phyloP scores from a whole-genome alignment of 2,329 filamentous ascomycete genomes.

The Chaetomium strumarium region DNA sequence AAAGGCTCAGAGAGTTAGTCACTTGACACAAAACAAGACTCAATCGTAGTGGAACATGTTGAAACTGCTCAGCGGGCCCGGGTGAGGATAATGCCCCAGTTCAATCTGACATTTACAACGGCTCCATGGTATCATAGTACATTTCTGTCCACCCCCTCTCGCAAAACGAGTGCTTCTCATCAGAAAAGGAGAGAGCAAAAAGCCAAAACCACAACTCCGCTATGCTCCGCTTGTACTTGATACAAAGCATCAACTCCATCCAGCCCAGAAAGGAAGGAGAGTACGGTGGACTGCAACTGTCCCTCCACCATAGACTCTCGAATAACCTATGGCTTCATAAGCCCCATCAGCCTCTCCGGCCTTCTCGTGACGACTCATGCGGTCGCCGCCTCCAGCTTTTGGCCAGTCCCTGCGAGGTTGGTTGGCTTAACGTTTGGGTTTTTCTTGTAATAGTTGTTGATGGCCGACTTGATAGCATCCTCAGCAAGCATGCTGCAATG shows the following conservation, averaged over 20 bases:
- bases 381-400: constrained; percentile 43
- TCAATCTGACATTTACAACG: neutral
- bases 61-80: too few relatives aligned
- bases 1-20: too few relatives aligned
- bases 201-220: constrained; percentile 13
- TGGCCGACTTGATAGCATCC: constrained; percentile 88
- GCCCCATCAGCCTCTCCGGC: neutral
- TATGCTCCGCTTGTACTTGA: constrained; percentile 12
- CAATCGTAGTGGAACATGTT: too few relatives aligned
- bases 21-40: too few relatives aligned
- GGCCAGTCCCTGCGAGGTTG: constrained; percentile 68
- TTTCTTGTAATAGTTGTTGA: constrained; percentile 86
- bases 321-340: neutral
- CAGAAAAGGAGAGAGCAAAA: neutral
- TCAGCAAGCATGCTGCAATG: constrained; percentile 92
- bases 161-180: neutral
- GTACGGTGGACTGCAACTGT: neutral
- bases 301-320: neutral
- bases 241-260: constrained; percentile 7
- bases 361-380: constrained; percentile 6
- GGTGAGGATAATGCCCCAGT: too few relatives aligned
- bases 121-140: constrained; percentile 4
- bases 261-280: neutral
- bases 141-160: neutral
- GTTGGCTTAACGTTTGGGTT: constrained; percentile 71